Evolutionary conservation across 1,284 basidiomycete species (phyloP), one percentile per base, ranked within the genome.

Genomic region (Lentinus polychrous): DNA sequence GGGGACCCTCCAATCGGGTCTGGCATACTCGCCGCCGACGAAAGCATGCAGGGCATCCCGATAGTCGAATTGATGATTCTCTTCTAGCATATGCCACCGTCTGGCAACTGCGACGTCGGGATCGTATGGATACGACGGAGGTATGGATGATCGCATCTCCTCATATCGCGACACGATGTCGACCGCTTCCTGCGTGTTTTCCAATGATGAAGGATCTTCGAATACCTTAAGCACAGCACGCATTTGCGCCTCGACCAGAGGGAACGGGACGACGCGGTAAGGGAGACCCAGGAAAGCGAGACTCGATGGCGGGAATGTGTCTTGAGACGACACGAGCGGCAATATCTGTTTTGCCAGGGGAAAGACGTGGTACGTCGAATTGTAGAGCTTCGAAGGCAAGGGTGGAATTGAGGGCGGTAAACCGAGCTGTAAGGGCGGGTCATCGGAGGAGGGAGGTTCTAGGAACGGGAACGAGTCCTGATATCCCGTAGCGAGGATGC

Each of bases 401-500:
- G 76, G 72, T 8, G 76, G 74, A 8, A 56, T 52, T 10, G 69
- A 56, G 2, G 71, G 66, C 0, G 76, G 73, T 17, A 72, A 52
- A 1, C 58, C 57, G 1, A 50, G 49, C 2, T 54, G 58, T 27
- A 74, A 57, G n/a, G 39, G 39, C 6, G 39, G 39, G 71, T 56
- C 1, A 17, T 35, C 22, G n/a, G 32, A 36, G 20, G 27, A 23
- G 8, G 61, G 54, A 2, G 66, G 52, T 2, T 68, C 53, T 43
- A 89, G 66, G 66, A 88, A 88, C 0, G 82, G 79, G 55, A 79
- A 79, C 15, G 74, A 65, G 47, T 76, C 67, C 47, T 82, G 66
- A 60, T 84, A 91, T 6, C 87, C 88, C 5, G 87, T 91, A 1
- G 85, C 88, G 8, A 90, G 66, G 43, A 89, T 77, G 53, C 76